Evolutionary conservation across 23 red algal species (phyloP), one percentile per base, ranked within the genome.

Genomic region (Gracilaria domingensis): DNA sequence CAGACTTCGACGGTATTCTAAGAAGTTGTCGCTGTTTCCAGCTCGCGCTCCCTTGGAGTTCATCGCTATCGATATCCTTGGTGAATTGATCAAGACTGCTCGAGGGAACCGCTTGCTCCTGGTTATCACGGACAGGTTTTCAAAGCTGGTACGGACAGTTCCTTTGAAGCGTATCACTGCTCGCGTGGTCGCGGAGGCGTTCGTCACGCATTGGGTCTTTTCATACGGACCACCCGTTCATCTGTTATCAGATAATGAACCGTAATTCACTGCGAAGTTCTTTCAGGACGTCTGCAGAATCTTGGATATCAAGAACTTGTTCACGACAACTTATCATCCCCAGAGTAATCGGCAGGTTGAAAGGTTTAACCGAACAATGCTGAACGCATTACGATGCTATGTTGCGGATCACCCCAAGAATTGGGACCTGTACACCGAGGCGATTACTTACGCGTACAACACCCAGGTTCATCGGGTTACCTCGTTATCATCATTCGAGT

Each of bases 261-360:
- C 64, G 33, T 66, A 88, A 66, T 23, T 47, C 30, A 45, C 5
- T 11, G 4, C 42, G 4, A 45, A 45, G 11, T 45, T 45, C 42
- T 45, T 45, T 45, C 42, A 75, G 44, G 67, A 58, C 34, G 35
- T 88, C 26, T 75, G 84, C 67, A 32, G 62, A 35, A 75, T 88
- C 29, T 66, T 88, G 44, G 84, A 66, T 36, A 77, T 75, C n/a
- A 57, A 57, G 84, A 71, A 77, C 8, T 25, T 88, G 44, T 88
- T 72, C 51, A 76, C 40, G 21, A 74, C 84, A 54, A 88, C 56
- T 14, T 87, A 87, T 75, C 83, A 87, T 87, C 64, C 64, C 24
- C 83, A 87, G 83, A 44, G 56, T 48, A 71, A 73, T 71, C 56
- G 56, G 26, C 83, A 87, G 38, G 83, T 87, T 47, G 62, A 88